Evolutionary conservation across 768 basidiomycete species (phyloP), one percentile per base, ranked within the genome.

Genomic region (Suillus sp.): DNA sequence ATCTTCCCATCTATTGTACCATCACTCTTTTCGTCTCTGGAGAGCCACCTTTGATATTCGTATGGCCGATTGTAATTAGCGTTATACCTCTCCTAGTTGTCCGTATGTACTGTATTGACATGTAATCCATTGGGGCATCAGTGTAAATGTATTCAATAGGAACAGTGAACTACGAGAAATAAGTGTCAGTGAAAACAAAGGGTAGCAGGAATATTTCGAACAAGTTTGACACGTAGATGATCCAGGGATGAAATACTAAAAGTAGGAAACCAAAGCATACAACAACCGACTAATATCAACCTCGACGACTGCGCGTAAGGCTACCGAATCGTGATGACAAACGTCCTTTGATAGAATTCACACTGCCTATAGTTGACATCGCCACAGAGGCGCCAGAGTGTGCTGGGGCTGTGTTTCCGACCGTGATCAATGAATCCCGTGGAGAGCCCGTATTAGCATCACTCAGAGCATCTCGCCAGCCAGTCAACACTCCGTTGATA

Each of bases 401-500:
- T 74, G 68, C 70, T 11, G 69, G 81, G 68, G 63, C 68, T 4
- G 66, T 67, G 62, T 86, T 86, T 9, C 83, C 86, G 14, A 91
- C 86, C 64, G 91, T 91, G 61, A 92, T 86, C 72, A 90, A 83
- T 11, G 92, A 93, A 67, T 89, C 86, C 48, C 85, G 89, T 32
- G 86, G 88, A 2, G 92, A 93, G 1, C 81, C 84, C 2, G 68
- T 71, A 5, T 78, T 79, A 1, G 70, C 61, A 55, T 82, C 82
- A 68, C 77, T 80, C 42, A 76, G 63, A 32, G 66, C 77, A 50
- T 92, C 91, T 4, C 85, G 86, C 42, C 90, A 91, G 8, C 89
- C 89, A 1, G 90, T 91, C 32, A 92, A 84, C 6, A 95, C 88
- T 1, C 89, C 92, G 51, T 86, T 89, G 74, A 95, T 89, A 11